Evolutionary conservation across 164 flowering plant genomes (phyloP).

Genomic region (Vitis vinifera): ASM3070453v1 NC_081809.1:4839001-4839500

Average conservation of each 20-base stretch:
- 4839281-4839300: no score
- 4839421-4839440: no score
- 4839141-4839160: slow-evolving; percentile 13
- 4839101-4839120: slow-evolving; percentile 8
- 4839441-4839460: no score
- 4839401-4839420: no score
- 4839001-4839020: slow-evolving; percentile 20
- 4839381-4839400: no score
- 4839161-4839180: not conserved
- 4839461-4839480: no score
- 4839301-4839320: no score
- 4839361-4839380: no score
- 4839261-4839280: not conserved
- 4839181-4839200: slow-evolving; percentile 10
- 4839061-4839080: slow-evolving; percentile 12
- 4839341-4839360: not conserved
- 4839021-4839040: slow-evolving; percentile 13
- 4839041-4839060: slow-evolving; percentile 9
- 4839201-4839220: slow-evolving; percentile 20
- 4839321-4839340: no score
- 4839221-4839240: slow-evolving; percentile 1
- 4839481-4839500: no score
- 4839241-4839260: not conserved
- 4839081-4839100: slow-evolving; percentile 6
- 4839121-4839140: slow-evolving; percentile 12